Conservation (phyloP, 2,329 filamentous ascomycete genomes). For the Scedosporium boydii region DNA sequence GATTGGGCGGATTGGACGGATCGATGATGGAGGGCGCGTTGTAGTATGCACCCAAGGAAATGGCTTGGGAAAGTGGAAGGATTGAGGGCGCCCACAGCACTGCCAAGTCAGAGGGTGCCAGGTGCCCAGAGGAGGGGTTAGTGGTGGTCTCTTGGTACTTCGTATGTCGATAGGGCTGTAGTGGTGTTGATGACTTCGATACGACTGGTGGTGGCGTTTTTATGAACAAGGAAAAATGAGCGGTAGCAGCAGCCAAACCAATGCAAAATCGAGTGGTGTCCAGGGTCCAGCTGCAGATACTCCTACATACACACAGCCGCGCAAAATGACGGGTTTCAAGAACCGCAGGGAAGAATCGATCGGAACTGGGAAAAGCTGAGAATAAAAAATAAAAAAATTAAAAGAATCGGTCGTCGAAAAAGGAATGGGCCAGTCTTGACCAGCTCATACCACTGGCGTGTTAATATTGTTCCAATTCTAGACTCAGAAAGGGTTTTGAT, state of each 20-base stretch:
- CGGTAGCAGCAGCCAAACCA: neutral
- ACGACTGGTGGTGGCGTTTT: neutral
- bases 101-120: neutral
- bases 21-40: neutral
- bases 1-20: slow-evolving; percentile 3
- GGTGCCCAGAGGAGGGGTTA: neutral
- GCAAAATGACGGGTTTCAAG: no score
- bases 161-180: no score
- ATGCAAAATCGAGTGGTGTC: neutral
- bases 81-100: neutral
- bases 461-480: neutral
- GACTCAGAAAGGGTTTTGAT: neutral
- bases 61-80: no score
- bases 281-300: neutral
- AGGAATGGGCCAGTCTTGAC: neutral
- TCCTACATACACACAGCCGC: neutral
- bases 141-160: no score
- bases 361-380: neutral
- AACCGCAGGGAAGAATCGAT: neutral
- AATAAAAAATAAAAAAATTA: neutral
- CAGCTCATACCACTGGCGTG: neutral
- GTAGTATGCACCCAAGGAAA: neutral
- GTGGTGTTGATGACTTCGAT: neutral
- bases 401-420: neutral
- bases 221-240: neutral